phyloP scores from a whole-genome alignment of 2,329 filamentous ascomycete genomes.

The Epichloe bromicola region DNA sequence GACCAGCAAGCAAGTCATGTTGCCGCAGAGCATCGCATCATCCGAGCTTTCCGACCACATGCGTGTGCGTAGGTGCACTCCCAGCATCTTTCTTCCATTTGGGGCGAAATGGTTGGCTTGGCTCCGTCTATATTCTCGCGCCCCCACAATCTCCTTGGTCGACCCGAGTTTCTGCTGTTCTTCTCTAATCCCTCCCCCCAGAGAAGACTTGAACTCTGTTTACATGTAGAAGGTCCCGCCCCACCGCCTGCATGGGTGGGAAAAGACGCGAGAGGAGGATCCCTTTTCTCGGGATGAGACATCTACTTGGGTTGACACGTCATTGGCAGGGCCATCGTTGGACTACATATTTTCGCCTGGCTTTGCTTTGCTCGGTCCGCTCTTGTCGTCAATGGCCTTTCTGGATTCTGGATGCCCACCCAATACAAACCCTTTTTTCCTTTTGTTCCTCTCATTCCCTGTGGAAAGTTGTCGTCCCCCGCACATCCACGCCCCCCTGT shows the following conservation, averaged over 20 bases:
- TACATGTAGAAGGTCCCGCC: neutral
- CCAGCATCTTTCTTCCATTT: neutral
- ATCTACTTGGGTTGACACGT: constrained; percentile 13
- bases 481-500: neutral
- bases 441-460: neutral
- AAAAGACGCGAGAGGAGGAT: constrained; percentile 6
- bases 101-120: neutral
- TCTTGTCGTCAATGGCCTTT: too few relatives aligned
- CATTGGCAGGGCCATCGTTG: neutral
- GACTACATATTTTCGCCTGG: neutral
- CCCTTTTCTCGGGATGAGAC: constrained; percentile 15
- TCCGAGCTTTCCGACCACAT: neutral
- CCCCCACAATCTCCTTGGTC: neutral
- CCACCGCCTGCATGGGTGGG: constrained; percentile 4
- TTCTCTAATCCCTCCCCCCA: neutral
- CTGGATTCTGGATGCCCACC: too few relatives aligned
- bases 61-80: neutral
- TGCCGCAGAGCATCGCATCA: neutral
- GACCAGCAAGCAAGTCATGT: neutral
- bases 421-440: too few relatives aligned
- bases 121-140: neutral
- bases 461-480: neutral
- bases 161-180: neutral
- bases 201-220: neutral
- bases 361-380: too few relatives aligned